A percentile compares a stretch with the other conserved stretches of the same genome.
Conservation (phyloP, 2,329 filamentous ascomycete genomes). For the Calonectria henricotiae region DNA sequence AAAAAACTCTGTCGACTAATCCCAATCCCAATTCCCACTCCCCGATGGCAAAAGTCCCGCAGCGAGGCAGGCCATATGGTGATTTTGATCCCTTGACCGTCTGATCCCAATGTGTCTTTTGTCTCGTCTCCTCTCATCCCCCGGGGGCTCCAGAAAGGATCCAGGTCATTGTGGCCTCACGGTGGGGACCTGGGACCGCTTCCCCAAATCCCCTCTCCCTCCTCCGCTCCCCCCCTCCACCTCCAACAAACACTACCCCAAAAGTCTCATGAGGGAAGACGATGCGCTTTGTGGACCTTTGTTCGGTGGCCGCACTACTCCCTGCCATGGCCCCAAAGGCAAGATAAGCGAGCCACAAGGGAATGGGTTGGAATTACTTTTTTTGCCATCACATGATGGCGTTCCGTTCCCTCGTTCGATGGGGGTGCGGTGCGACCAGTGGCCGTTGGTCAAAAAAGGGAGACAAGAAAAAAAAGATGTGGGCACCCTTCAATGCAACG, state of each 20-base stretch:
- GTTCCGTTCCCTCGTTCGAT: conserved; percentile 8
- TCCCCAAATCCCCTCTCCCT: conserved; percentile 3
- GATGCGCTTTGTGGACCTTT: conserved; percentile 8
- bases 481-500: conserved; percentile 30
- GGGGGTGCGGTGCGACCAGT: neutral
- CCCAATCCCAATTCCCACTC: neutral
- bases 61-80: neutral
- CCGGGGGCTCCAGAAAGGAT: neutral
- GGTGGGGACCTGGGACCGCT: conserved; percentile 10
- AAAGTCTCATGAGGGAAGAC: conserved; percentile 6
- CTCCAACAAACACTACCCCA: conserved; percentile 3
- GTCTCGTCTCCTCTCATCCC: neutral
- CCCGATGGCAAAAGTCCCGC: conserved; percentile 20
- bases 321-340: neutral
- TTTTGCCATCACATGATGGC: conserved; percentile 18
- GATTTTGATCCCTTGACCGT: conserved; percentile 17
- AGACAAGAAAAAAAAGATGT: neutral
- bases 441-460: neutral
- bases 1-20: neutral
- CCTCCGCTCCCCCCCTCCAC: neutral
- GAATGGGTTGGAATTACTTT: neutral
- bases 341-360: conserved; percentile 26
- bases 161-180: conserved; percentile 15
- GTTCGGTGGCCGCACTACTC: neutral
- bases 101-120: conserved; percentile 22